These are phyloP conservation scores for Aureobasidium mangrovei DNA, from an alignment of 2,329 filamentous ascomycete genomes.

Conservation along the genomic window DNA sequence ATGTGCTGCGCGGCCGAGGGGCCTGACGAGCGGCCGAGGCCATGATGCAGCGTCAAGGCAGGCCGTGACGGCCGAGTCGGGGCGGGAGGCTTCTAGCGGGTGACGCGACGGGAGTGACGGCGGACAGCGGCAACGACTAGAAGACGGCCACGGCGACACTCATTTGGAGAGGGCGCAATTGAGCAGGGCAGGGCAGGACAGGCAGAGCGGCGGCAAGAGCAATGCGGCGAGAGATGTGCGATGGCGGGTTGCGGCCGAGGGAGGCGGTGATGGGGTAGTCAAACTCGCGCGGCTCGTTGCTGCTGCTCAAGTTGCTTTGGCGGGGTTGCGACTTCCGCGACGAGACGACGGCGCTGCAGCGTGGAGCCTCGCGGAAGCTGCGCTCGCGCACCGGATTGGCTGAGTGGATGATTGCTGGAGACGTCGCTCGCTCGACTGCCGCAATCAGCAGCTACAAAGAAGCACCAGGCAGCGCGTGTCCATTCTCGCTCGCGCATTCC, in stretches of 20 bases:
- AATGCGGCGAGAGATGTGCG: neutral
- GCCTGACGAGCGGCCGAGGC: conserved; percentile 19
- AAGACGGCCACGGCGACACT: neutral
- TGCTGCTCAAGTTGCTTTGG: no score
- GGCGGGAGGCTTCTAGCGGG: neutral
- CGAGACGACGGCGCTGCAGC: neutral
- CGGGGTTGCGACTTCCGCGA: no score
- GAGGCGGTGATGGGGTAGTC: neutral
- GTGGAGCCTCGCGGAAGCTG: neutral
- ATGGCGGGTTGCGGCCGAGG: neutral
- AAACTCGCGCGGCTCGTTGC: neutral
- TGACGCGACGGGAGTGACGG: neutral
- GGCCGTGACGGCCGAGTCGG: neutral
- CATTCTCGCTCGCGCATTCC: neutral
- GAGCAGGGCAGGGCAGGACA: neutral
- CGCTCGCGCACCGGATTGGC: neutral
- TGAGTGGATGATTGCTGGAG: neutral
- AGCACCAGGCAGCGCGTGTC: neutral
- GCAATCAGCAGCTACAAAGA: neutral
- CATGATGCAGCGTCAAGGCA: conserved; percentile 6
- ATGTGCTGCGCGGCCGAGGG: conserved; percentile 22
- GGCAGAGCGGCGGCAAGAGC: neutral
- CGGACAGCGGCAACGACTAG: neutral
- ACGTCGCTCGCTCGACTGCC: neutral
- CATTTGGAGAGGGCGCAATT: neutral